phyloP scores from a whole-genome alignment of 768 basidiomycete species.

The Boletus huronensis region DNA sequence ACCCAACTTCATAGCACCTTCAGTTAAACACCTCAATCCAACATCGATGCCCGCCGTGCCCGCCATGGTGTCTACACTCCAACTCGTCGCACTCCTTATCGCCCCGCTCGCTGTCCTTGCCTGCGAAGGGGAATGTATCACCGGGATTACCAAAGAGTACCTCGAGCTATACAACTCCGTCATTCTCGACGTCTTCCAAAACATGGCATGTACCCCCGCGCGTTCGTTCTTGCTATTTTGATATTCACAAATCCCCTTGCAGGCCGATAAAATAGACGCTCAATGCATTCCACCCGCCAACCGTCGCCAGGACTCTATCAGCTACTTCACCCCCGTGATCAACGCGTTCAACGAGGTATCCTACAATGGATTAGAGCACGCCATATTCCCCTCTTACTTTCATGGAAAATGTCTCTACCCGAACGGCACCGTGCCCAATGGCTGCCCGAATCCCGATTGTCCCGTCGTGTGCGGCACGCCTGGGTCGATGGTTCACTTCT shows the following conservation, averaged over 20 bases:
- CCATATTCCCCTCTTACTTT: conserved; percentile 69
- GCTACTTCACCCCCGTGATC: conserved; percentile 46
- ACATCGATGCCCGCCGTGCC: conserved; percentile 9
- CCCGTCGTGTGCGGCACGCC: conserved; percentile 78
- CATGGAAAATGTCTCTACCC: conserved; percentile 68
- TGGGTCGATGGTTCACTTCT: conserved; percentile 76
- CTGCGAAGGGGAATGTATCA: conserved; percentile 72
- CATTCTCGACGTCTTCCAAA: conserved; percentile 36
- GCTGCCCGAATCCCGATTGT: conserved; percentile 79
- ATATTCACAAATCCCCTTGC: neutral
- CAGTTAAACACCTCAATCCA: neutral
- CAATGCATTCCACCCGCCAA: conserved; percentile 30
- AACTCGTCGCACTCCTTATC: conserved; percentile 24
- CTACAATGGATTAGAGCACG: conserved; percentile 44
- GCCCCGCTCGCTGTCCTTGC: conserved; percentile 42
- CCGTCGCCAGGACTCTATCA: conserved; percentile 23
- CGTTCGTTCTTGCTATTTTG: neutral
- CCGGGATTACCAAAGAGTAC: conserved; percentile 54
- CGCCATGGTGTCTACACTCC: conserved; percentile 20
- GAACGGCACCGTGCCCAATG: conserved; percentile 54
- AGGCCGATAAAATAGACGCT: conserved; percentile 38
- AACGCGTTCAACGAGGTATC: conserved; percentile 43
- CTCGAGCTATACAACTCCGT: conserved; percentile 46
- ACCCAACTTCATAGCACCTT: conserved; percentile 3
- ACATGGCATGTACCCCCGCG: conserved; percentile 39